Percentiles rank a stretch among this genome's conserved stretches.
Conservation (phyloP, 441 rosid species). For the Adansonia grandidieri region DNA sequence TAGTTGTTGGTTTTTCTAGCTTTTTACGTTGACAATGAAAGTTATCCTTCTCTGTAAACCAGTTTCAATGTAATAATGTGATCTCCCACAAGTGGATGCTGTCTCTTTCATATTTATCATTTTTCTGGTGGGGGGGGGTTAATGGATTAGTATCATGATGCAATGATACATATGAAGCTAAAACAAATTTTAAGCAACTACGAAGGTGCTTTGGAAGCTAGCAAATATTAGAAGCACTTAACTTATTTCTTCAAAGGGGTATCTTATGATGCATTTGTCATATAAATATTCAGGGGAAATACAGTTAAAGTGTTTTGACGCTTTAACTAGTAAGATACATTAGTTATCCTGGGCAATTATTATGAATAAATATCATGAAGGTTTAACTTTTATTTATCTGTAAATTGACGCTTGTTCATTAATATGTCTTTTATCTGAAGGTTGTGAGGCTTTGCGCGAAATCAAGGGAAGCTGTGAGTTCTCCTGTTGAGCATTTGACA, state of each 20-base stretch:
- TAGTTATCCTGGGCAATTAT: neutral
- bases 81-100: neutral
- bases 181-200: neutral
- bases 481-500: conserved; percentile 98
- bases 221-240: neutral
- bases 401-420: conserved; percentile 1
- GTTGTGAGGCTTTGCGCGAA: conserved; percentile 99
- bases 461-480: conserved; percentile 99
- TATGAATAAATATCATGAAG: neutral
- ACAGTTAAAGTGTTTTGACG: neutral
- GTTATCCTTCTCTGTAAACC: neutral
- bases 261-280: conserved; percentile 17
- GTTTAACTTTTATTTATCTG: neutral
- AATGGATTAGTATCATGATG: neutral
- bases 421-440: conserved; percentile 42
- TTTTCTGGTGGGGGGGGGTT: neutral
- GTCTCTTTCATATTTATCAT: neutral
- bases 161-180: neutral
- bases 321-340: neutral
- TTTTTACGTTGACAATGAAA: neutral
- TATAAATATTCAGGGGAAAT: conserved; percentile 13
- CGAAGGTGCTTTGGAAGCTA: neutral
- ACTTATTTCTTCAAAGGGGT: neutral
- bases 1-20: neutral
- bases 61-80: neutral